Percentiles rank a stretch among this genome's conserved stretches.
These are phyloP conservation scores for Plasmodium inui DNA, from an alignment of 169 alveolate genomes.

Conservation along the genomic window DNA sequence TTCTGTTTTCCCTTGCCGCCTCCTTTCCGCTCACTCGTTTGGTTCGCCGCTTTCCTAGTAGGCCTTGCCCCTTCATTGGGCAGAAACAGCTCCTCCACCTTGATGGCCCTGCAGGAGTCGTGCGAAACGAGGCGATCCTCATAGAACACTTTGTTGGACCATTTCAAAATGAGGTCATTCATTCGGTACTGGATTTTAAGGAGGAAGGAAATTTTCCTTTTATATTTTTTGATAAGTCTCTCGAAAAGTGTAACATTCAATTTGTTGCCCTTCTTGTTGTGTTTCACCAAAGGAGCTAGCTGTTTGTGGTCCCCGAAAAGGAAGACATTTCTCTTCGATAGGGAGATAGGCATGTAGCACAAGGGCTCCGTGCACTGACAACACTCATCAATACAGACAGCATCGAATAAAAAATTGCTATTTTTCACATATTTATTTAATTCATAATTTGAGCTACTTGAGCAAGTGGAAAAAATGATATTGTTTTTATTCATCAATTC, in stretches of 20 bases:
- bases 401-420: conserved; percentile 63
- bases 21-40: not conserved
- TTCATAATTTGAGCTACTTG: conserved; percentile 70
- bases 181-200: conserved; percentile 73
- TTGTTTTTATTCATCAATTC: conserved; percentile 54
- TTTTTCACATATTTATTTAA: conserved; percentile 61
- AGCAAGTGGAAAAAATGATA: conserved; percentile 60
- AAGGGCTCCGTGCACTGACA: conserved; percentile 75
- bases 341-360: conserved; percentile 58
- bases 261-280: conserved; percentile 17
- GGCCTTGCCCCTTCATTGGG: not conserved
- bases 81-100: not conserved
- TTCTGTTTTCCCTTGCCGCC: not conserved
- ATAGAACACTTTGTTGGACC: conserved; percentile 66
- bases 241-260: conserved; percentile 60
- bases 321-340: conserved; percentile 49
- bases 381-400: conserved; percentile 73
- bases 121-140: conserved; percentile 38
- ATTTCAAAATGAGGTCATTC: conserved; percentile 50
- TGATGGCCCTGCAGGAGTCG: conserved; percentile 29
- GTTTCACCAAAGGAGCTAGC: conserved; percentile 58
- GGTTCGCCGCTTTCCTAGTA: not conserved
- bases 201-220: conserved; percentile 18
- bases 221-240: conserved; percentile 42
- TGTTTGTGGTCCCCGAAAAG: conserved; percentile 76